A percentile compares a stretch with the other conserved stretches of the same genome.
These are phyloP conservation scores for Iodosphaeria phyllophila DNA, from an alignment of 2,329 filamentous ascomycete species.

Conservation along the genomic window DNA sequence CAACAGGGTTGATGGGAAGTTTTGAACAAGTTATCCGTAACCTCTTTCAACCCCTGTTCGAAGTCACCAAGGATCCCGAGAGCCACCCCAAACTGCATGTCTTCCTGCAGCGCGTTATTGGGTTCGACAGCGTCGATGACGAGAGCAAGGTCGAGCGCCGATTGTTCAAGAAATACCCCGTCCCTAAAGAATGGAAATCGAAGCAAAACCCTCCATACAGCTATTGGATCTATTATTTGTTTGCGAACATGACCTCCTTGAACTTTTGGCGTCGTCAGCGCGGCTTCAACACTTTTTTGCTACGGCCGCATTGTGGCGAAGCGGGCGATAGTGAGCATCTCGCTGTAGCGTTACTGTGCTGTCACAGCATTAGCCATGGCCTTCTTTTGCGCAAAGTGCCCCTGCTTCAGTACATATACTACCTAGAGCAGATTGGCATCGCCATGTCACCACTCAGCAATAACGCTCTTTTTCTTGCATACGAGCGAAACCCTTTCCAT, in stretches of 20 bases:
- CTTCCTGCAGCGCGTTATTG: conserved; percentile 87
- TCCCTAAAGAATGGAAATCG: conserved; percentile 73
- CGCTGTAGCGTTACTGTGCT: conserved; percentile 77
- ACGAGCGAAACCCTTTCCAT: conserved; percentile 91
- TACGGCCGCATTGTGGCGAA: conserved; percentile 90
- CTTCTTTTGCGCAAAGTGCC: conserved; percentile 86
- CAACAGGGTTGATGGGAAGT: conserved; percentile 65
- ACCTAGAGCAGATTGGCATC: conserved; percentile 93
- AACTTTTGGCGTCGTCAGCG: conserved; percentile 82
- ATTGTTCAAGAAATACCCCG: conserved; percentile 88
- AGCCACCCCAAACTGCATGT: conserved; percentile 86
- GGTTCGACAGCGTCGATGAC: conserved; percentile 94
- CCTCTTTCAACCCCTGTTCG: conserved; percentile 83
- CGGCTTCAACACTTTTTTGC: conserved; percentile 87
- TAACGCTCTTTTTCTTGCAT: conserved; percentile 89
- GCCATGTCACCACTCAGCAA: conserved; percentile 99
- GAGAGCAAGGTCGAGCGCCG: conserved; percentile 93
- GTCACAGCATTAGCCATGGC: conserved; percentile 93
- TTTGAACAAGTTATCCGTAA: conserved; percentile 86
- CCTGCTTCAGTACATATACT: conserved; percentile 89
- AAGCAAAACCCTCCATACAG: conserved; percentile 96
- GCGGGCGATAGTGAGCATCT: conserved; percentile 94
- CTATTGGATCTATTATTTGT: conserved; percentile 98
- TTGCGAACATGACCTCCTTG: conserved; percentile 80
- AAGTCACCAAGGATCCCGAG: conserved; percentile 73